Evolutionary conservation across 2,329 filamentous ascomycete genomes (phyloP).

Genomic region (Talaromyces funiculosus): DNA sequence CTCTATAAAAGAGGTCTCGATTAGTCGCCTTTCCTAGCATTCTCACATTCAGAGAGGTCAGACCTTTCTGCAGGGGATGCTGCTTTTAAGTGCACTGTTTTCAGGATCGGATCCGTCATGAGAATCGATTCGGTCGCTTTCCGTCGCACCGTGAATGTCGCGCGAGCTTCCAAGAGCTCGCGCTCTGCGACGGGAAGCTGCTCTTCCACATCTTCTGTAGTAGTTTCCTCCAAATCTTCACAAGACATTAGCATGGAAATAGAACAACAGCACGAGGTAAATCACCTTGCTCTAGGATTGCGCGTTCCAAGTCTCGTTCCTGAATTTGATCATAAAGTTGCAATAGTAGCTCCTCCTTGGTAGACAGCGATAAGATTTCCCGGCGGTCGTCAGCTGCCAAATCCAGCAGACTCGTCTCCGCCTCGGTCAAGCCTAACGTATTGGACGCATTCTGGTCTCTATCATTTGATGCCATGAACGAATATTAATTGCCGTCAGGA

Average conservation of each 20-base stretch:
- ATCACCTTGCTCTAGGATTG: conserved; percentile 52
- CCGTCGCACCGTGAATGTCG: conserved; percentile 63
- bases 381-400: conserved; percentile 40
- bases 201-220: conserved; percentile 49
- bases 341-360: conserved; percentile 61
- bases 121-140: conserved; percentile 64
- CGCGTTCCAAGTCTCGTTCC: conserved; percentile 66
- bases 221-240: conserved; percentile 31
- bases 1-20: conserved; percentile 40
- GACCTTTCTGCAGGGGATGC: conserved; percentile 65
- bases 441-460: conserved; percentile 25
- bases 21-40: not conserved
- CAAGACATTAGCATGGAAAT: not conserved
- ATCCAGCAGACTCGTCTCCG: conserved; percentile 33
- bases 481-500: conserved; percentile 7
- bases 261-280: conserved; percentile 13
- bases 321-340: conserved; percentile 66
- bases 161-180: conserved; percentile 64
- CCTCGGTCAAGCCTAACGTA: conserved; percentile 17
- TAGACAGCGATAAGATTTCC: conserved; percentile 55
- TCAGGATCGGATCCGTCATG: conserved; percentile 68
- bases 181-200: conserved; percentile 53
- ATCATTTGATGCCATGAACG: conserved; percentile 31
- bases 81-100: conserved; percentile 66
- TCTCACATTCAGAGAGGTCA: conserved; percentile 5